These are phyloP conservation scores for Lepiota brunneoincarnata DNA, from an alignment of 768 basidiomycete genomes.

Conservation along the genomic window DNA sequence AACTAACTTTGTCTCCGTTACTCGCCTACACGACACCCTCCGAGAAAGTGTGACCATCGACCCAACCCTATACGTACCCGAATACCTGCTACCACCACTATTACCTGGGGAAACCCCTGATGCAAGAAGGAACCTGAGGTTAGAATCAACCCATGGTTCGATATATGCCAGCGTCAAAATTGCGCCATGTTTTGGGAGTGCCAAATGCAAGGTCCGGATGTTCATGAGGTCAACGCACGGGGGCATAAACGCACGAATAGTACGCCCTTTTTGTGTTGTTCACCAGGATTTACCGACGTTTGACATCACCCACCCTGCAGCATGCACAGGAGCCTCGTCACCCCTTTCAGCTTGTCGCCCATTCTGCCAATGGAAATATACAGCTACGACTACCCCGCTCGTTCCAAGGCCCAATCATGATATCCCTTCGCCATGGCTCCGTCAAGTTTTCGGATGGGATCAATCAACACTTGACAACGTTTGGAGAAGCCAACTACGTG, in stretches of 20 bases:
- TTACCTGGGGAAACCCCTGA: slow-evolving; percentile 23
- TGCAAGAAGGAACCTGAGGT: slow-evolving; percentile 24
- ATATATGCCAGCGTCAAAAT: slow-evolving; percentile 22
- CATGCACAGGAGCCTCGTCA: slow-evolving; percentile 16
- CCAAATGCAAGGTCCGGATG: slow-evolving; percentile 20
- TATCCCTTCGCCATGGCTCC: slow-evolving; percentile 30
- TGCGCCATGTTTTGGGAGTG: slow-evolving; percentile 11
- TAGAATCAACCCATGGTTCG: slow-evolving; percentile 28
- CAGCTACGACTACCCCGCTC: slow-evolving; percentile 35
- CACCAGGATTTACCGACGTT: too few relatives aligned
- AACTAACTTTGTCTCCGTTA: slow-evolving; percentile 26
- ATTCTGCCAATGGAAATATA: slow-evolving; percentile 29
- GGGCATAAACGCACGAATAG: slow-evolving; percentile 26
- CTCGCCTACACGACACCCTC: slow-evolving; percentile 23
- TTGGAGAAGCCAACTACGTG: slow-evolving; percentile 28
- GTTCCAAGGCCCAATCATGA: slow-evolving; percentile 36
- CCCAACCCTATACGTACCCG: slow-evolving; percentile 25
- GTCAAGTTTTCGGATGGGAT: slow-evolving; percentile 32
- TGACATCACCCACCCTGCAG: too few relatives aligned
- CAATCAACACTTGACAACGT: slow-evolving; percentile 24
- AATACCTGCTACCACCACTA: slow-evolving; percentile 24
- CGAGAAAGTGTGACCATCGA: slow-evolving; percentile 27
- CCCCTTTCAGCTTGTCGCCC: slow-evolving; percentile 22
- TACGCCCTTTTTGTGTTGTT: slow-evolving; percentile 12
- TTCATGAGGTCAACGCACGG: slow-evolving; percentile 25